Evolutionary conservation across 441 rosid genomes (phyloP).

Genomic region (Capsella rubella): DNA sequence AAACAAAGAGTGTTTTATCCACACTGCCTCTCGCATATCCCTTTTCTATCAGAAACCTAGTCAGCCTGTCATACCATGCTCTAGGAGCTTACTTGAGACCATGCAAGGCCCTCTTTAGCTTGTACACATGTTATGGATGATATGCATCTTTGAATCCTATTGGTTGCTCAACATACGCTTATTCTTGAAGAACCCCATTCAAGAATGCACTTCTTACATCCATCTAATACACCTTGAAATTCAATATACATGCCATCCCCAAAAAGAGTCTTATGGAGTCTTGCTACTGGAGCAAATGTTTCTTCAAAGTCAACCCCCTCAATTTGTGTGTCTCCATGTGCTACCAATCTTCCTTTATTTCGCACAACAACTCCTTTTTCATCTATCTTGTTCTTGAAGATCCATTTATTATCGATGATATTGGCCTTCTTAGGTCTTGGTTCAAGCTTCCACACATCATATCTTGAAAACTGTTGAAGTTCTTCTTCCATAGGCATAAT

Average conservation of each 20-base stretch:
- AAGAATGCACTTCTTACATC: neutral
- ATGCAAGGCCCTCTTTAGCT: neutral
- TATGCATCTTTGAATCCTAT: neutral
- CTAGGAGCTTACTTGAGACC: no score
- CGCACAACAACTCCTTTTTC: neutral
- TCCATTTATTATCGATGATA: neutral
- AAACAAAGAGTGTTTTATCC: no score
- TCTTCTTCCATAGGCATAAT: neutral
- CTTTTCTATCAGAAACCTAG: no score
- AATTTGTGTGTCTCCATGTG: no score
- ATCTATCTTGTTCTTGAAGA: neutral
- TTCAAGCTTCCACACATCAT: neutral
- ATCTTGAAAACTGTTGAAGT: neutral
- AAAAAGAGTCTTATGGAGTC: neutral
- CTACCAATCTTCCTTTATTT: neutral
- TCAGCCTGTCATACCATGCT: no score
- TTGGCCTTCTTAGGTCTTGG: neutral
- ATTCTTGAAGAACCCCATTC: neutral
- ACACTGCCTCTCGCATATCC: no score
- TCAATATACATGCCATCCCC: neutral
- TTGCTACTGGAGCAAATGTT: no score
- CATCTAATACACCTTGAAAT: neutral
- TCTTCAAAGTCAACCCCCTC: neutral
- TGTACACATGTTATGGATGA: neutral
- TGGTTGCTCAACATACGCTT: neutral